These are phyloP conservation scores for Ricinus communis DNA, from an alignment of 345 rosid species.

Conservation along the genomic window DNA sequence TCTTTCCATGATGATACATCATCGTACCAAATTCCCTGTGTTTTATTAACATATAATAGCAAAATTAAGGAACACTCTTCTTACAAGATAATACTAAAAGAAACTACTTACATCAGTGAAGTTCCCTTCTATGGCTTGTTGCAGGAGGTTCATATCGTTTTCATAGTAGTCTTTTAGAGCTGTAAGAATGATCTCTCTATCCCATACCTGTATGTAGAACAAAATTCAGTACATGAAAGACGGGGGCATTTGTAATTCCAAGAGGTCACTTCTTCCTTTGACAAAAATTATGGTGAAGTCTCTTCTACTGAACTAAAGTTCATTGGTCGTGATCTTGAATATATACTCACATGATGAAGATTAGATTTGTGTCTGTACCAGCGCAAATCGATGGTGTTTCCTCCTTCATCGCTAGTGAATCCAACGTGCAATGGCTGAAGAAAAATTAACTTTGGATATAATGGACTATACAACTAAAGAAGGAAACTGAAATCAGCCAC, in stretches of 20 bases:
- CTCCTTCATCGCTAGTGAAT: constrained; percentile 80
- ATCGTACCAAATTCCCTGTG: constrained; percentile 78
- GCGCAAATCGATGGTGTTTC: constrained; percentile 76
- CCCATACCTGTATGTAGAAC: constrained; percentile 65
- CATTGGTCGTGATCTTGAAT: not conserved
- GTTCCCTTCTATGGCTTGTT: constrained; percentile 60
- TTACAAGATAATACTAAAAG: no score
- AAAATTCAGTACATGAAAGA: not conserved
- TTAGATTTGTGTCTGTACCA: constrained; percentile 93
- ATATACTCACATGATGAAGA: constrained; percentile 71
- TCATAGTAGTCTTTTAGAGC: constrained; percentile 71
- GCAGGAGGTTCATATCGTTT: constrained; percentile 70
- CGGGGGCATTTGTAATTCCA: no score
- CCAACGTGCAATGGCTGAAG: constrained; percentile 88
- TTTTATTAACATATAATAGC: not conserved
- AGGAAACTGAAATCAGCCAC: not conserved
- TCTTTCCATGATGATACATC: constrained; percentile 73
- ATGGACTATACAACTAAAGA: not conserved
- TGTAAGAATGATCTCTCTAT: constrained; percentile 79
- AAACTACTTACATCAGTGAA: constrained; percentile 58
- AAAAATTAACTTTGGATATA: not conserved
- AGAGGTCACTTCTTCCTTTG: not conserved
- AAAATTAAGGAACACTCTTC: no score
- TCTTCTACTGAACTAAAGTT: not conserved
- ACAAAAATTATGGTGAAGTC: no score